Evolutionary conservation across 306 rosid species (phyloP).

Genomic region (Notholithocarpus densiflorus): DNA sequence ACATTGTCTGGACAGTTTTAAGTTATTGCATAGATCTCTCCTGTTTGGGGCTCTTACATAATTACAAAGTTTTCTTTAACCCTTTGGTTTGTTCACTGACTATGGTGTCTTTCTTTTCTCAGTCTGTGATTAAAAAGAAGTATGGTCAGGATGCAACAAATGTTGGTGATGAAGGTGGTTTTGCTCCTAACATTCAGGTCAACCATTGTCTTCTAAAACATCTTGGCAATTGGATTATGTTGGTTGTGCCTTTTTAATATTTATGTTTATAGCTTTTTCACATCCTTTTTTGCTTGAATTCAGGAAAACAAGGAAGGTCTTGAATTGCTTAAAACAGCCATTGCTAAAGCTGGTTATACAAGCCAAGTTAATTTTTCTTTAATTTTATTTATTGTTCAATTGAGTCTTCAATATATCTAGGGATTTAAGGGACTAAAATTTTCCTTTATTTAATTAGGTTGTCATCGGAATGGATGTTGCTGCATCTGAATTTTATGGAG

Average conservation of each 20-base stretch:
- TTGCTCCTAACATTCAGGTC: constrained; percentile 98
- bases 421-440: constrained; percentile 4
- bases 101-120: constrained; percentile 26
- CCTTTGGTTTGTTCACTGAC: constrained; percentile 1
- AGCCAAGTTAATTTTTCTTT: constrained; percentile 55
- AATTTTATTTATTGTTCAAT: background rate
- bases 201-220: background rate
- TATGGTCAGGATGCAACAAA: constrained; percentile 96
- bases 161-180: constrained; percentile 99
- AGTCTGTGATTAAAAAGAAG: constrained; percentile 97
- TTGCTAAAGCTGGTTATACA: constrained; percentile 98
- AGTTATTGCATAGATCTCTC: background rate
- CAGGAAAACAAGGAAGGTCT: constrained; percentile 99
- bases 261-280: constrained; percentile 8
- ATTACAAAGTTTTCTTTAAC: background rate
- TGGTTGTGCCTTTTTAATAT: background rate
- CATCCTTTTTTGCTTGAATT: constrained; percentile 1
- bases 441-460: constrained; percentile 46
- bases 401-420: constrained; percentile 9
- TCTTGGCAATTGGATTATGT: constrained; percentile 2
- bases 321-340: constrained; percentile 89
- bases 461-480: constrained; percentile 99
- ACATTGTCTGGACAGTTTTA: background rate
- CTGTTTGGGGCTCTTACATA: background rate
- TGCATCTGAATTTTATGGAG: constrained; percentile 85